phyloP scores from a whole-genome alignment of 2,329 filamentous ascomycete genomes.

The Sporothrix globosa region DNA sequence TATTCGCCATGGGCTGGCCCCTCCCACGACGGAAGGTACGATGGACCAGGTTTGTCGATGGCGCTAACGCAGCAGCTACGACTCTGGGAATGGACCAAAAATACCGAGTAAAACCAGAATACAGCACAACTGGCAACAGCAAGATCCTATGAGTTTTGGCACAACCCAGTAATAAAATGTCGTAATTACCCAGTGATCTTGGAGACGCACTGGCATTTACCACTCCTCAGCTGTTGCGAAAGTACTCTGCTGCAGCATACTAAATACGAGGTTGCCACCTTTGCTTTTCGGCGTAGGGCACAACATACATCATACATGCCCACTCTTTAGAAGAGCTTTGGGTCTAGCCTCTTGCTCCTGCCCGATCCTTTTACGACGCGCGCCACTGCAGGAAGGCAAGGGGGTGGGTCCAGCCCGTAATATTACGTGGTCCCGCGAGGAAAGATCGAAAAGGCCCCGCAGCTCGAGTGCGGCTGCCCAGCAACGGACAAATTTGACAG shows the following conservation, averaged over 20 bases:
- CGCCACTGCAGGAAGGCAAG: conserved; percentile 22
- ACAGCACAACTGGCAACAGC: not conserved
- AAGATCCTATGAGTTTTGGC: not conserved
- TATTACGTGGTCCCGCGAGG: not conserved
- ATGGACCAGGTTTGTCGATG: conserved; percentile 24
- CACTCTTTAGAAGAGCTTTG: not conserved
- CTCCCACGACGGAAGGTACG: conserved; percentile 6
- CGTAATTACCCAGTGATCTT: not conserved
- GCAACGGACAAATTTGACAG: conserved; percentile 27
- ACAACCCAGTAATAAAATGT: too few species aligned
- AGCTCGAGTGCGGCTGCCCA: conserved; percentile 28
- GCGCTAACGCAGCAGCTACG: conserved; percentile 23
- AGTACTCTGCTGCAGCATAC: not conserved
- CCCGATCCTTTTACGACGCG: conserved; percentile 23
- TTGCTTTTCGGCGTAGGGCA: conserved; percentile 11
- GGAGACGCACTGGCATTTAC: not conserved
- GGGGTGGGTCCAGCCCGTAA: conserved; percentile 18
- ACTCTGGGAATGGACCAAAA: conserved; percentile 10
- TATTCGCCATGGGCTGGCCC: conserved; percentile 4
- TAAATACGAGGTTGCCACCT: conserved; percentile 17
- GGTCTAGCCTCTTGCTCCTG: conserved; percentile 12
- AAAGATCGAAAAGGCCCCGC: conserved; percentile 11
- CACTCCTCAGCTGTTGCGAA: conserved; percentile 18
- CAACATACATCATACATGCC: not conserved
- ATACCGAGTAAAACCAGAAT: not conserved